Base-by-base conservation (phyloP, 2,329 filamentous ascomycete genomes). In the Cryphonectria parasitica region DNA sequence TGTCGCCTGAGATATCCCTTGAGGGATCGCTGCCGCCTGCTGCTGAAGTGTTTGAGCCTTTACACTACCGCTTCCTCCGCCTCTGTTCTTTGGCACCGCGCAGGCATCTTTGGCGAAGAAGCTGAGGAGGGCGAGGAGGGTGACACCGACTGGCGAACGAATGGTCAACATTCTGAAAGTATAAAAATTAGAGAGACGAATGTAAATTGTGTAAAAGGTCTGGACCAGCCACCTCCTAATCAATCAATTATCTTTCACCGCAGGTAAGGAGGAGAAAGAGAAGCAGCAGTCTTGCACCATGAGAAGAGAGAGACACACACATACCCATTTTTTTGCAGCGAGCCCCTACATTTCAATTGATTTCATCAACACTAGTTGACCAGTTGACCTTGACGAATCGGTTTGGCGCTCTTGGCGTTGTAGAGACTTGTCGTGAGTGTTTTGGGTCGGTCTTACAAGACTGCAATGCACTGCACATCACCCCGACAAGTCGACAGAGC, bases 1-100 rank as follows among this genome's bases (percentile, higher is more conserved):
- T 0, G 83, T 84, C 2, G 87, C 86, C 34, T 74, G 71, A 6
- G 82, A 80, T 25, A 84, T 72, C 8, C 82, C 80, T 61, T 80
- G 77, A 3, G 79, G 77, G 34, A 80, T 67, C 22, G 74, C 69
- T 7, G 76, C 75, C 11, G 75, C 76, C 73, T 77, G 74, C 67
- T 79, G 75, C 70, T 79, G 78, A 36, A 76, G 74, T 11, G 77
- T 79, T 39, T 34, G 39, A 11, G 15, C 39, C 66, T 73, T 36
- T n/a, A 62, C 41, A 7, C 66, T 28, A 22, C 67, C 67, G 39
- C 60, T 8, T 5, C 54, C 52, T 25, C 6, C 6, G 6, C 65
- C 52, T 25, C 65, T 45, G 41, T 54, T 45, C 43, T 72, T 70
- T 15, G 73, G 74, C 43, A 58, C 70, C 28, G 73, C 74, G 17